Percentiles rank a stretch among this genome's conserved stretches.
phyloP scores from a whole-genome alignment of 257 asterid genomes.

The Salvia rosmarinus region DNA sequence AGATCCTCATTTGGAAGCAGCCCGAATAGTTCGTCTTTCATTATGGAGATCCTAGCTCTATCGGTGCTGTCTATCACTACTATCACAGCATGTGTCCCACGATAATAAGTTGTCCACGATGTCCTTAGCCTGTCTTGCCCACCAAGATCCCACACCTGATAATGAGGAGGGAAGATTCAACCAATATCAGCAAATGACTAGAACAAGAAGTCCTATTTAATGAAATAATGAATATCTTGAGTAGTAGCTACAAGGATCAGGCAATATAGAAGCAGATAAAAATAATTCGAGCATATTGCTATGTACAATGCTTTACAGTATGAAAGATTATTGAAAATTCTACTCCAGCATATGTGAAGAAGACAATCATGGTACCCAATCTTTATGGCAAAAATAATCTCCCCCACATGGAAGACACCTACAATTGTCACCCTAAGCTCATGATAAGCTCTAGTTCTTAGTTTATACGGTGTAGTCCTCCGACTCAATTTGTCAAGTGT shows the following conservation, averaged over 20 bases:
- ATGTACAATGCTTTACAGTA: background rate
- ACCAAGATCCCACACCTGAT: constrained; percentile 96
- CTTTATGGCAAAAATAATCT: background rate
- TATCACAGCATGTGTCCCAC: constrained; percentile 93
- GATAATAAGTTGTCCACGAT: constrained; percentile 93
- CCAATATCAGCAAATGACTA: background rate
- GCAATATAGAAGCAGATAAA: background rate
- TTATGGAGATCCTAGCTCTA: constrained; percentile 83
- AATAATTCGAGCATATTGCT: background rate
- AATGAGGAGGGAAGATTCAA: background rate
- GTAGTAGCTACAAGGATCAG: background rate
- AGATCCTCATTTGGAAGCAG: constrained; percentile 91
- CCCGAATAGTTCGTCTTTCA: constrained; percentile 86
- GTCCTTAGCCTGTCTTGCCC: constrained; percentile 95
- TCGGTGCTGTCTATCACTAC: constrained; percentile 96
- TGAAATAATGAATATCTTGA: background rate
- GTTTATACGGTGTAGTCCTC: too few relatives aligned
- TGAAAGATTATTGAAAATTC: constrained; percentile 1
- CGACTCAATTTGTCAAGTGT: background rate
- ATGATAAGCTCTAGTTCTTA: constrained; percentile 16
- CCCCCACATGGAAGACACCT: too few relatives aligned
- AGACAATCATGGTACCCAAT: background rate
- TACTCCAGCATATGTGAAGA: background rate
- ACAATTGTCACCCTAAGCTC: too few relatives aligned
- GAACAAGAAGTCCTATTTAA: background rate